phyloP scores from a whole-genome alignment of 1,139 yeast genomes.

The Yamadazyma dendronema region DNA sequence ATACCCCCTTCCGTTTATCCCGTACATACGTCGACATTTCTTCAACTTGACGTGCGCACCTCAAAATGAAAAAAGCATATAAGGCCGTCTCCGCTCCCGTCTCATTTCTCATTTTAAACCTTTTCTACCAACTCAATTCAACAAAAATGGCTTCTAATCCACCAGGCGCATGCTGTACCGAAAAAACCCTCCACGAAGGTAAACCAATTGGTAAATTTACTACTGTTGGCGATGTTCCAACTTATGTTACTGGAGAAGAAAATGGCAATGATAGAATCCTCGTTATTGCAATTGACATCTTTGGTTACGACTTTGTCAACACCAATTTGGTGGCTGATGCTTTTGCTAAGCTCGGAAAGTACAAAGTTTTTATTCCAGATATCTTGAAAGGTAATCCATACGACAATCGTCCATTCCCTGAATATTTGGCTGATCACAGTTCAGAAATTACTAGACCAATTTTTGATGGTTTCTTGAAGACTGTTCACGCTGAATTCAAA shows the following conservation, averaged over 20 bases:
- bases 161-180: conserved; percentile 50
- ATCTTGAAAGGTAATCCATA: conserved; percentile 59
- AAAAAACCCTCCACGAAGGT: conserved; percentile 50
- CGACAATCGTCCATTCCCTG: conserved; percentile 1
- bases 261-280: conserved; percentile 45
- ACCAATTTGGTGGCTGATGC: conserved; percentile 65
- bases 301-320: conserved; percentile 60
- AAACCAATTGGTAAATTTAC: conserved; percentile 43
- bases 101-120: not conserved
- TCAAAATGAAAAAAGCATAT: not conserved
- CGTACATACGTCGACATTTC: no score
- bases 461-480: conserved; percentile 41
- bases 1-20: no score
- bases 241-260: conserved; percentile 56
- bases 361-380: conserved; percentile 72
- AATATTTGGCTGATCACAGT: conserved; percentile 42
- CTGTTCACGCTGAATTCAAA: conserved; percentile 39
- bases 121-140: not conserved
- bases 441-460: conserved; percentile 42
- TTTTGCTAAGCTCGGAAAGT: conserved; percentile 57
- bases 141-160: conserved; percentile 56
- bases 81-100: not conserved
- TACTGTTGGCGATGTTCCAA: conserved; percentile 44
- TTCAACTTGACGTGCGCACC: not conserved
- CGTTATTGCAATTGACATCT: conserved; percentile 67